phyloP scores from a whole-genome alignment of 2,329 filamentous ascomycete genomes.

The Botrytis cinerea region DNA sequence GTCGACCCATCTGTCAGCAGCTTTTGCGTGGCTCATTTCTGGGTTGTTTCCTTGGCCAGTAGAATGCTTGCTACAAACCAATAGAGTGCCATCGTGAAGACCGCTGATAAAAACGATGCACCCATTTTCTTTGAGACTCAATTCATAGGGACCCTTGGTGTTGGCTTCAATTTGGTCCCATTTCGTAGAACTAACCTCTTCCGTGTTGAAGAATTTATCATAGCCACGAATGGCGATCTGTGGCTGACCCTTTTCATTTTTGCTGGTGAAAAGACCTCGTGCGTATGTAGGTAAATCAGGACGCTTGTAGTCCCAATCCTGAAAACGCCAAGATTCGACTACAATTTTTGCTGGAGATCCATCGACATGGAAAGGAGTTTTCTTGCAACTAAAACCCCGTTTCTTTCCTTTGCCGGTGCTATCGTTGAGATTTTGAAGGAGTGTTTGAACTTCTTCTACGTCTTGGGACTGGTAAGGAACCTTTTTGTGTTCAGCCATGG shows the following conservation, averaged over 20 bases:
- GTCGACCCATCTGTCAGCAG: slow-evolving; percentile 80
- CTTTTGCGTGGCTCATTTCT: slow-evolving; percentile 77
- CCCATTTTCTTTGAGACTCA: slow-evolving; percentile 98
- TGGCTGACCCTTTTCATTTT: slow-evolving; percentile 59
- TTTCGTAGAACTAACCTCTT: slow-evolving; percentile 77
- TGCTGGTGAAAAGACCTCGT: slow-evolving; percentile 88
- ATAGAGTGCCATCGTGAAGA: slow-evolving; percentile 80
- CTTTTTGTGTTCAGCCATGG: slow-evolving; percentile 54
- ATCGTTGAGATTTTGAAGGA: slow-evolving; percentile 56
- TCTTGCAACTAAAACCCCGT: slow-evolving; percentile 71
- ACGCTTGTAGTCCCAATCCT: slow-evolving; percentile 96
- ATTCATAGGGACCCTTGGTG: slow-evolving; percentile 86
- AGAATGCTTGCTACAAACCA: slow-evolving; percentile 99
- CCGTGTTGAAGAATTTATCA: slow-evolving; percentile 98
- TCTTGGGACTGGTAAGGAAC: slow-evolving; percentile 71
- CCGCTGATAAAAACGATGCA: slow-evolving; percentile 98
- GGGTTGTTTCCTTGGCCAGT: slow-evolving; percentile 70
- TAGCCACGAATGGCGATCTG: slow-evolving; percentile 91
- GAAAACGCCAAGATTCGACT: slow-evolving; percentile 90
- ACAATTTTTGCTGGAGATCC: slow-evolving; percentile 62
- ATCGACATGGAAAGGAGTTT: slow-evolving; percentile 71
- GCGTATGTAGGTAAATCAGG: slow-evolving; percentile 85
- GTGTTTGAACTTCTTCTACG: slow-evolving; percentile 58
- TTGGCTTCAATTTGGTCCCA: slow-evolving; percentile 77
- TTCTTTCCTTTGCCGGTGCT: slow-evolving; percentile 53